Evolutionary conservation across 1,284 basidiomycete genomes (phyloP).

Genomic region (Cystobasidium sp.): DNA sequence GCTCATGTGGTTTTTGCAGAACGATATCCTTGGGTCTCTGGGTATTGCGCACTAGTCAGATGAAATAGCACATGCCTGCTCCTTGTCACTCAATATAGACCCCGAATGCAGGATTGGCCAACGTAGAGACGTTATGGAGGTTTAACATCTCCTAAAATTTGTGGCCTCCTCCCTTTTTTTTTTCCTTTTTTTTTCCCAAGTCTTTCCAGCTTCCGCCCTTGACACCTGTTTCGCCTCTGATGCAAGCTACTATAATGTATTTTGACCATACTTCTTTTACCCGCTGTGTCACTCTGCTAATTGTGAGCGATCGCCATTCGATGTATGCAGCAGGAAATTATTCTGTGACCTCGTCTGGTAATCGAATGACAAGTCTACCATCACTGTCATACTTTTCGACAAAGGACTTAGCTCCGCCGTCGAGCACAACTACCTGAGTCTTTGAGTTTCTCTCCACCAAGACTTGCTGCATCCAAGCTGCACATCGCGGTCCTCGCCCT

Average conservation of each 20-base stretch:
- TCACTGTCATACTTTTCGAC: slow-evolving; percentile 16
- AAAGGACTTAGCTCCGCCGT: slow-evolving; percentile 15
- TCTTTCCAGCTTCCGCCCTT: slow-evolving; percentile 15
- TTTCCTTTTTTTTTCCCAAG: slow-evolving; percentile 2
- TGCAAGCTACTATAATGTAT: slow-evolving; percentile 13
- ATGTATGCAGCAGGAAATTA: not conserved
- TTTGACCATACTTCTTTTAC: slow-evolving; percentile 13
- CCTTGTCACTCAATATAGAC: too few species aligned
- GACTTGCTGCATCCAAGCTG: slow-evolving; percentile 23
- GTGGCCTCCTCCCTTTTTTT: too few species aligned
- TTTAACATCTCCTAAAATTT: too few species aligned
- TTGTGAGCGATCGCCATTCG: not conserved
- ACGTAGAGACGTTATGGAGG: too few species aligned
- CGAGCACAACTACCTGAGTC: slow-evolving; percentile 12
- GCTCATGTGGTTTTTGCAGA: slow-evolving; percentile 8
- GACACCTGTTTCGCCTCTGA: slow-evolving; percentile 12
- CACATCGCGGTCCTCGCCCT: slow-evolving; percentile 32
- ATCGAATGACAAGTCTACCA: slow-evolving; percentile 6
- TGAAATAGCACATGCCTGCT: too few species aligned
- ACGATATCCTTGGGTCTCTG: slow-evolving; percentile 13
- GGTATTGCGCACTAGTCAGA: slow-evolving; percentile 15
- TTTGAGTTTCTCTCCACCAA: not conserved
- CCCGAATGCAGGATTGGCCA: too few species aligned
- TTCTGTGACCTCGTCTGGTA: slow-evolving; percentile 1
- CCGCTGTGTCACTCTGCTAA: slow-evolving; percentile 10